phyloP scores from a whole-genome alignment of 495 filamentous ascomycete species.

The Evernia prunastri region DNA sequence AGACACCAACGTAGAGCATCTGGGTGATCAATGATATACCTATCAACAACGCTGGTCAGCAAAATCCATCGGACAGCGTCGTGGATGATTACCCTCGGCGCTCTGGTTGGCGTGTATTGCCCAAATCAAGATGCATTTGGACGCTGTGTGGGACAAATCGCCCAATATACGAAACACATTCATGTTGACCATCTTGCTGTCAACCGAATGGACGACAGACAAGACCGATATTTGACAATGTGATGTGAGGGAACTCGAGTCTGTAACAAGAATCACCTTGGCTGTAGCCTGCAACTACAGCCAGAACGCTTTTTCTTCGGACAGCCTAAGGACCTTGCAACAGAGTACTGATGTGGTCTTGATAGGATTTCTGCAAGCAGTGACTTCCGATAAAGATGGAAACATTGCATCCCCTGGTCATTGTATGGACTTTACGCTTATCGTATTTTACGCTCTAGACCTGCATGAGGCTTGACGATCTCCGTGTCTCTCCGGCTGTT shows the following conservation, averaged over 20 bases:
- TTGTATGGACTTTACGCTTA: neutral
- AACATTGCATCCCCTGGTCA: neutral
- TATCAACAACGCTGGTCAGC: conserved; percentile 28
- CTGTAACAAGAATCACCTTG: conserved; percentile 1
- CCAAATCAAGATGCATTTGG: conserved; percentile 84
- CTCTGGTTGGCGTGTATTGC: conserved; percentile 83
- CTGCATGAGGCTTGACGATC: neutral
- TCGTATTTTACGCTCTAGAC: neutral
- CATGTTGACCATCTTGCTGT: conserved; percentile 30
- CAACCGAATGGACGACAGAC: neutral
- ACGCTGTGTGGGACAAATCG: conserved; percentile 75
- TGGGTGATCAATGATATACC: conserved; percentile 94
- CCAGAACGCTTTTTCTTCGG: neutral
- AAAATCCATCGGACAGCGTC: conserved; percentile 10
- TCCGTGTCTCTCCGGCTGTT: no score
- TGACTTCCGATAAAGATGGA: conserved; percentile 1
- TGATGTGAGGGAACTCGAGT: neutral
- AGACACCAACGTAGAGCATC: conserved; percentile 78
- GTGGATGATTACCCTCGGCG: conserved; percentile 63
- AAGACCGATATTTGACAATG: neutral
- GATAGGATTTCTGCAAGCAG: neutral
- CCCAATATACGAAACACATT: conserved; percentile 74
- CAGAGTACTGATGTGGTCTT: neutral
- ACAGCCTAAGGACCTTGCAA: neutral
- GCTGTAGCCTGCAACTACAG: neutral